Conservation (phyloP, 2,329 filamentous ascomycete species). For the Diaporthe sp. region DNA sequence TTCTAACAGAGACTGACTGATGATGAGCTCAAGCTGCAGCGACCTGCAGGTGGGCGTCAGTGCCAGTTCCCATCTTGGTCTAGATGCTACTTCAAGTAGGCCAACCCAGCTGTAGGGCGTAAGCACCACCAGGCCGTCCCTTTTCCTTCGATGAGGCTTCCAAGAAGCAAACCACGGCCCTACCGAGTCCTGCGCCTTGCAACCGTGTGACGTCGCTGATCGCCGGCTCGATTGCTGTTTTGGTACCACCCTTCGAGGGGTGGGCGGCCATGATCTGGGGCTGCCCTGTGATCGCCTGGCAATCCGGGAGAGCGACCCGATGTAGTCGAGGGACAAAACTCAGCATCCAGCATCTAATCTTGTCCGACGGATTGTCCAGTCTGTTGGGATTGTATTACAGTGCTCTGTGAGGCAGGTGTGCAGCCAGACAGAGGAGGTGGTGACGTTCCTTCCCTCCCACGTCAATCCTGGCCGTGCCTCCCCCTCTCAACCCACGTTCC, state of each 20-base stretch:
- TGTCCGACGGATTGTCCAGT: neutral
- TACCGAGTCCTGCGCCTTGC: neutral
- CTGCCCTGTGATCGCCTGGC: constrained; percentile 28
- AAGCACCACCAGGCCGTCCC: neutral
- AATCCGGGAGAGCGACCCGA: constrained; percentile 29
- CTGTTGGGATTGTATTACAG: neutral
- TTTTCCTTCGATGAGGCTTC: constrained; percentile 26
- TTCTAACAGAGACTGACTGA: neutral
- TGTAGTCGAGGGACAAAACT: neutral
- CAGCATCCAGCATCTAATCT: neutral
- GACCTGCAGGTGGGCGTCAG: constrained; percentile 21
- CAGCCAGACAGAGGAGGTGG: neutral
- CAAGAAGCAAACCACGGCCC: constrained; percentile 17
- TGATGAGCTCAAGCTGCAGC: constrained; percentile 30
- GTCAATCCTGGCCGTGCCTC: neutral
- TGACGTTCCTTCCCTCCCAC: neutral
- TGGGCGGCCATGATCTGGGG: constrained; percentile 19
- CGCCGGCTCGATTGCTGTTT: constrained; percentile 23
- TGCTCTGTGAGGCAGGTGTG: no score
- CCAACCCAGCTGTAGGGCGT: neutral
- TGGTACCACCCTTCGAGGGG: neutral
- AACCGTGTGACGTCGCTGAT: constrained; percentile 30
- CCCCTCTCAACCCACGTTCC: neutral
- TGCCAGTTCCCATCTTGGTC: neutral
- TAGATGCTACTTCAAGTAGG: neutral